These are phyloP conservation scores for Symbiodinium natans DNA, from an alignment of 73 alveolate genomes.

Conservation along the genomic window DNA sequence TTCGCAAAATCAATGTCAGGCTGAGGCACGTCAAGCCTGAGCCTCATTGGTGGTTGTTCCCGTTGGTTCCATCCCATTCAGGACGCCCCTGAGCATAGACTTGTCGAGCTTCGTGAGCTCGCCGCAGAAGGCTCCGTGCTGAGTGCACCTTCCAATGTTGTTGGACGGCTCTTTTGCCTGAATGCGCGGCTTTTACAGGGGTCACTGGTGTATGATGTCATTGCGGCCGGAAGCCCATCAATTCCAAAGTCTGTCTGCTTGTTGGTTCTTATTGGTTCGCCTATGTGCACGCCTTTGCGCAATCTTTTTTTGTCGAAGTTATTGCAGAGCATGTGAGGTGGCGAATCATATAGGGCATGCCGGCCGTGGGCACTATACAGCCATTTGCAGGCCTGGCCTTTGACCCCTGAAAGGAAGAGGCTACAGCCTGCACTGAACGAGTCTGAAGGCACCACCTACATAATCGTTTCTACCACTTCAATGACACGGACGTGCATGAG, in stretches of 20 bases:
- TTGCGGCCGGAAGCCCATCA: neutral
- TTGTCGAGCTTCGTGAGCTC: constrained; percentile 69
- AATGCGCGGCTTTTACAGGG: constrained; percentile 32
- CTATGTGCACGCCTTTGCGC: neutral
- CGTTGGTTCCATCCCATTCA: neutral
- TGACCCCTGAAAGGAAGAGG: neutral
- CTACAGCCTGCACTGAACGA: too few species aligned
- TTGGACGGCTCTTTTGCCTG: too few species aligned
- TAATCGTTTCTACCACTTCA: constrained; percentile 92
- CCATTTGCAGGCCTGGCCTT: constrained; percentile 64
- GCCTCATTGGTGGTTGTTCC: neutral
- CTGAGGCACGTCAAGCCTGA: neutral
- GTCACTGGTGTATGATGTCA: constrained; percentile 57
- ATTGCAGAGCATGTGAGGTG: neutral
- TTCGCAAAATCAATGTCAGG: constrained; percentile 34
- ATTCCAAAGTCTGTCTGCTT: neutral
- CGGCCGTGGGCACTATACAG: constrained; percentile 92
- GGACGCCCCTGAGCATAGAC: constrained; percentile 67
- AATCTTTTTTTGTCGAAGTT: neutral
- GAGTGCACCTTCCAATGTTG: neutral
- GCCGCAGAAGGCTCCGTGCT: constrained; percentile 12
- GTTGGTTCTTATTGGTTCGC: neutral
- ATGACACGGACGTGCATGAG: constrained; percentile 89
- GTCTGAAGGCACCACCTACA: constrained; percentile 91
- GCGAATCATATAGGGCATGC: constrained; percentile 89